Base-by-base conservation (phyloP, 805 yeast species). In the Brettanomyces sp. region DNA sequence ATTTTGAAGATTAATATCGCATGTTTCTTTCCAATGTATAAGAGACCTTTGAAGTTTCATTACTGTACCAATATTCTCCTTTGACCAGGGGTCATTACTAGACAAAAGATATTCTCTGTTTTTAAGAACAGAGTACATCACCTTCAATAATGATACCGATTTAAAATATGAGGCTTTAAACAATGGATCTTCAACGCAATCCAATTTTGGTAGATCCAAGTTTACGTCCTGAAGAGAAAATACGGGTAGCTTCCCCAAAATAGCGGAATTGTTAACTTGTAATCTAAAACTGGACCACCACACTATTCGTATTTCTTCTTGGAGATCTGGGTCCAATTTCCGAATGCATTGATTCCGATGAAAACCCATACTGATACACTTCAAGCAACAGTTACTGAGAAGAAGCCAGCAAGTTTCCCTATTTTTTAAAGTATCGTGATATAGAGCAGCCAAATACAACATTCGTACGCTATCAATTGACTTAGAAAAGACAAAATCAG, bases 381-480 rank as follows among this genome's bases (percentile, higher is more conserved):
- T 72, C 24, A 71, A 48, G 5, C 65, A 55, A 3, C 70, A 69
- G 6, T 63, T 45, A 13, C 68, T 67, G 25, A 66, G 46, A 30
- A 69, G 45, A 43, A 64, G 60, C 69, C 70, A 69, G 2, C 68
- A 60, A 5, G 65, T 57, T 45, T 67, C 72, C 43, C 69, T 58
- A 36, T 65, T 65, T 49, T 58, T 64, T 33, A 54, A 55, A 2
- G 66, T 55, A 45, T 64, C 66, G 43, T 68, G 49, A 47, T 65
- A 64, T 5, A 66, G 51, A 1, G 70, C 60, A 38, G 66, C 56
- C 14, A 67, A 52, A 44, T 60, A 60, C 7, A 68, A 48, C 36
- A 66, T 58, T 42, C 67, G 60, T 11, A 70, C 62, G 1, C 71
- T 63, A 34, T 56, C 54, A 12, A 68, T 43, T 5, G 62, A 51